Evolutionary conservation across 2,329 filamentous ascomycete genomes (phyloP).

Genomic region (Claviceps sp.): DNA sequence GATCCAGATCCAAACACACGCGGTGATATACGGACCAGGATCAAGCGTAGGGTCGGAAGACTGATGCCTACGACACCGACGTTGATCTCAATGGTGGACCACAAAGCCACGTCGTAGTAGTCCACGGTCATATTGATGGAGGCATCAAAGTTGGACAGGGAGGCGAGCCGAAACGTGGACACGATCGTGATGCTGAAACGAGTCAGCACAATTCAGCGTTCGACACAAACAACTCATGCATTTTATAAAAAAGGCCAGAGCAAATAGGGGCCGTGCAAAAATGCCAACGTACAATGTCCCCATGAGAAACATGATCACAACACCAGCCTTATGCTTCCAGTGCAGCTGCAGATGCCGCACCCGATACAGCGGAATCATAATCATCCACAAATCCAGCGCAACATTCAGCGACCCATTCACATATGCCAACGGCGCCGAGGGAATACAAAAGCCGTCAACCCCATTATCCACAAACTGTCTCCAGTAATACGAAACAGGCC

Average conservation of each 20-base stretch:
- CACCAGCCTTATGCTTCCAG: constrained; percentile 30
- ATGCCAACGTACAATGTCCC: constrained; percentile 21
- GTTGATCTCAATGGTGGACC: constrained; percentile 19
- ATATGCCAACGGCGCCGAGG: constrained; percentile 33
- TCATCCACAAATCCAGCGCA: constrained; percentile 32
- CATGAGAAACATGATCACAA: constrained; percentile 31
- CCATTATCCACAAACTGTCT: constrained; percentile 31
- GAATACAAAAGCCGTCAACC: constrained; percentile 22
- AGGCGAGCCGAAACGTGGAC: constrained; percentile 15
- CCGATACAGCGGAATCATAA: constrained; percentile 31
- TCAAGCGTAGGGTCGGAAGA: constrained; percentile 15
- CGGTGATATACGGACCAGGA: constrained; percentile 7
- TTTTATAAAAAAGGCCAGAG: background rate
- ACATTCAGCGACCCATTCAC: constrained; percentile 36
- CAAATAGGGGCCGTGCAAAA: background rate
- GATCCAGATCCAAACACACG: constrained; percentile 1
- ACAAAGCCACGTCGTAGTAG: constrained; percentile 11
- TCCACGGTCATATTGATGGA: constrained; percentile 15
- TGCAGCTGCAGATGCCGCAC: constrained; percentile 24
- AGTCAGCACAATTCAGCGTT: background rate
- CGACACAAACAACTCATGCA: no score
- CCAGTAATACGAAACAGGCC: constrained; percentile 36
- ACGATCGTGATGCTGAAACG: constrained; percentile 14
- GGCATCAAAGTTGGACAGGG: constrained; percentile 12
- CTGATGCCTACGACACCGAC: constrained; percentile 19